These are phyloP conservation scores for Polytrichum commune DNA, from an alignment of 225 moss, liverwort and hornwort genomes.

Conservation along the genomic window DNA sequence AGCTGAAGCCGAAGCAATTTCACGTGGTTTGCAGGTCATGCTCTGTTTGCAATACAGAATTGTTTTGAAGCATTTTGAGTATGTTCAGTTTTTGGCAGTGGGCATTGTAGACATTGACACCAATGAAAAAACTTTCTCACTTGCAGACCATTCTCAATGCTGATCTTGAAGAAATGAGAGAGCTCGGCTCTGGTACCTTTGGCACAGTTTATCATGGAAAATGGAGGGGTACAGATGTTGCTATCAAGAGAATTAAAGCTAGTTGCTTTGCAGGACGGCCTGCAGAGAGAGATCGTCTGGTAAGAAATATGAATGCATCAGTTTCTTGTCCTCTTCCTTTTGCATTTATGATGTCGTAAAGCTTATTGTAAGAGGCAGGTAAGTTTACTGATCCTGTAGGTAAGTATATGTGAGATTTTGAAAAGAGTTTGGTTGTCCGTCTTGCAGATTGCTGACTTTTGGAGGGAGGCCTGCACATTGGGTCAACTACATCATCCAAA, in stretches of 20 bases:
- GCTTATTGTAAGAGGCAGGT: too few species aligned
- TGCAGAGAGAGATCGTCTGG: conserved; percentile 94
- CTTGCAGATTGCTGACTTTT: conserved; percentile 93
- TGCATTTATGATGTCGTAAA: conserved; percentile 2
- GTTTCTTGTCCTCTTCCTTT: not conserved
- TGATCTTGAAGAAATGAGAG: conserved; percentile 94
- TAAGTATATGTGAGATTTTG: too few species aligned
- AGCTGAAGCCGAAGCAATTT: conserved; percentile 82
- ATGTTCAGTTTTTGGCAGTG: not conserved
- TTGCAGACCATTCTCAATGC: conserved; percentile 90
- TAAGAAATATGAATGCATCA: conserved; percentile 24
- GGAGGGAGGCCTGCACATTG: conserved; percentile 96
- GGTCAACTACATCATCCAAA: conserved; percentile 96
- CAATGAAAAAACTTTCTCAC: not conserved
- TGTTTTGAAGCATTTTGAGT: too few species aligned
- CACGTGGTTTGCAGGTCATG: conserved; percentile 85
- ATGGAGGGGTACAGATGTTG: conserved; percentile 98
- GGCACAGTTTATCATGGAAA: conserved; percentile 99
- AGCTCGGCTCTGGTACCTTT: conserved; percentile 97
- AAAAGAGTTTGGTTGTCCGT: too few species aligned
- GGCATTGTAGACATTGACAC: not conserved
- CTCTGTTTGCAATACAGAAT: not conserved
- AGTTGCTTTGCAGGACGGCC: conserved; percentile 99
- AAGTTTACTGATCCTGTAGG: too few species aligned
- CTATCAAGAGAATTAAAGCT: conserved; percentile 96